Percentiles rank a stretch among this genome's conserved stretches.
Evolutionary conservation across 2,329 filamentous ascomycete genomes (phyloP).

Genomic region (Cladophialophora yegresii): DNA sequence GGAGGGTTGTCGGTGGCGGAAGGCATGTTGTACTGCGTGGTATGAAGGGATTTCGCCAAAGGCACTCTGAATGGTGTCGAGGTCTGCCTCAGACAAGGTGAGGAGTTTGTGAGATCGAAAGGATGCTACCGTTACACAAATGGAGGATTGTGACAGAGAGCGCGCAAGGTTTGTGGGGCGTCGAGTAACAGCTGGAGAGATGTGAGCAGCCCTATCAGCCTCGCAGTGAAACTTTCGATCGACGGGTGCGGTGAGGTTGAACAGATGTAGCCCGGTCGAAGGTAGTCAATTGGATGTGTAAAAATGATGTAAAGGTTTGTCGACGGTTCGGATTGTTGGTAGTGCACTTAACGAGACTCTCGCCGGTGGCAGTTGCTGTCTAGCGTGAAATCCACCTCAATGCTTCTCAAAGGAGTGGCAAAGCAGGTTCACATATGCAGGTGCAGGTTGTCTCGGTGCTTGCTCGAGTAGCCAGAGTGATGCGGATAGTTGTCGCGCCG

Average conservation of each 20-base stretch:
- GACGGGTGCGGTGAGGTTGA: not conserved
- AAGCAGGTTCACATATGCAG: not conserved
- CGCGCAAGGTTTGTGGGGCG: not conserved
- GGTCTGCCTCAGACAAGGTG: conserved; percentile 13
- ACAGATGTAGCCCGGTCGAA: not conserved
- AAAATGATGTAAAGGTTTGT: not conserved
- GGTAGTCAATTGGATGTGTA: not conserved
- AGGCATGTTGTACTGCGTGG: conserved; percentile 28
- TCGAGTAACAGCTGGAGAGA: not conserved
- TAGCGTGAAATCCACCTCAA: not conserved
- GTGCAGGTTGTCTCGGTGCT: not conserved
- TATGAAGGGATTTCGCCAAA: not conserved
- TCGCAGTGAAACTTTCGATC: not conserved
- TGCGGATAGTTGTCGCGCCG: not conserved
- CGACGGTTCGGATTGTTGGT: not conserved
- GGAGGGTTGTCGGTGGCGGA: conserved; percentile 25
- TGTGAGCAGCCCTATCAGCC: not conserved
- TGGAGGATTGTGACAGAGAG: not conserved
- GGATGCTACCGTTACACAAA: not conserved
- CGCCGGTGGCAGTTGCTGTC: not conserved
- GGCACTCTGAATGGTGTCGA: not conserved
- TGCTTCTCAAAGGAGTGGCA: not conserved
- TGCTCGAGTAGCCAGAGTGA: not conserved
- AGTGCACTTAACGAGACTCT: not conserved
- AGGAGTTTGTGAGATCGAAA: conserved; percentile 5